Base-by-base conservation (phyloP, 1,139 yeast species). In the Pichia sp. region DNA sequence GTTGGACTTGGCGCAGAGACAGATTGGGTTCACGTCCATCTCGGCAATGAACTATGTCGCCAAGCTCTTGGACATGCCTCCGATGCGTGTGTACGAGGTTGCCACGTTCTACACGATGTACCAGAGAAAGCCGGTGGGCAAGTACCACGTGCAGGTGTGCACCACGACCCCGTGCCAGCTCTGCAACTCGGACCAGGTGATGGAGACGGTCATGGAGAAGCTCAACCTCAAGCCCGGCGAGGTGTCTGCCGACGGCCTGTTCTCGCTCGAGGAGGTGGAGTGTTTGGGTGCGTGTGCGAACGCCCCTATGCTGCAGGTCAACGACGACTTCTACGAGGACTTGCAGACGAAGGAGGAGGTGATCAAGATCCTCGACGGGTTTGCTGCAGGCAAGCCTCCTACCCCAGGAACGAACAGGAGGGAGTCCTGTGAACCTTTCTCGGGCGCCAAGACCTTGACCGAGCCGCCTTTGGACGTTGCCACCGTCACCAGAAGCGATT, bases 11-110 rank as follows among this genome's bases (percentile, higher is more conserved):
- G 96, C 95, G 44, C 96, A 88, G 72, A 87, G 95, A 66, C 96
- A 88, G 71, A 75, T 77, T 55, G 96, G 96, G 0, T 88, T 85
- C 74, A 86, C 95, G 47, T 86, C 96, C 47, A 87, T 89, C 60
- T 78, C 91, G 26, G 96, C 90, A 57, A 87, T 93, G 93, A 89
- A 91, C 73, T 90, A 91, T 67, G 96, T 88, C 44, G 96, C 96
- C 55, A 82, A 85, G 70, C 66, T 85, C 65, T 78, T 87, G 65
- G 93, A 87, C 65, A 85, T 88, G 85, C 96, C 96, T 31, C 96
- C 96, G 58, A 88, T 88, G 96, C 82, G 96, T 74, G 96, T 88
- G 31, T 88, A 88, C 70, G 96, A 88, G 70, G 96, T 88, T 56
- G 96, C 96, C 41, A 86, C 96, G 47, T 88, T 88, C 73, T 88